phyloP scores from a whole-genome alignment of 139 green algal genomes.

The Coelastrella sp. region DNA sequence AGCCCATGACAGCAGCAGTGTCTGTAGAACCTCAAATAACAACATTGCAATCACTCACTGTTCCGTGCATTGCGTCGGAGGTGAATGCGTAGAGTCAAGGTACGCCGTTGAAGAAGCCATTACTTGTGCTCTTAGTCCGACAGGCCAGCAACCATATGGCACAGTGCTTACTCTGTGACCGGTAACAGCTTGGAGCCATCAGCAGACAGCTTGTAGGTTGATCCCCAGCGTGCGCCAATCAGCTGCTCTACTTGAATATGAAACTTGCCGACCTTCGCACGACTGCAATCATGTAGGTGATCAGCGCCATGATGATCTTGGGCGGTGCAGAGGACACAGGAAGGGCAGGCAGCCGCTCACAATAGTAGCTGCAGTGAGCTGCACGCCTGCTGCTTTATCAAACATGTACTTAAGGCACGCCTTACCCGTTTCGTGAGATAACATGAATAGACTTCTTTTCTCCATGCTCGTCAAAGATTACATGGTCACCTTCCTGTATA shows the following conservation, averaged over 20 bases:
- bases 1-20: no score
- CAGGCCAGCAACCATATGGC: no score
- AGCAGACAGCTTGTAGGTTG: slow-evolving; percentile 40
- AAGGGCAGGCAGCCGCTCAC: neutral
- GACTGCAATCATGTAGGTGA: neutral
- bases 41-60: no score
- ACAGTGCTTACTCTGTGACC: slow-evolving; percentile 42
- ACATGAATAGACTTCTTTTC: slow-evolving; percentile 62
- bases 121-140: no score
- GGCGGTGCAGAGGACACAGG: neutral
- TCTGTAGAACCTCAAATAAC: neutral
- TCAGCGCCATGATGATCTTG: neutral
- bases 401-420: neutral
- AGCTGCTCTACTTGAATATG: slow-evolving; percentile 23
- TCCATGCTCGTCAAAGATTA: slow-evolving; percentile 77
- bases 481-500: slow-evolving; percentile 69
- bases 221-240: slow-evolving; percentile 36
- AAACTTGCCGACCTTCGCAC: slow-evolving; percentile 40
- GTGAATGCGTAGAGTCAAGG: no score
- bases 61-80: no score
- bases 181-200: slow-evolving; percentile 52
- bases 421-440: slow-evolving; percentile 52
- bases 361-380: neutral
- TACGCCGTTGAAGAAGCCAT: no score
- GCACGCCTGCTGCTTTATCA: neutral